Conservation (phyloP, 495 filamentous ascomycete species). For the Aspergillus diversus region DNA sequence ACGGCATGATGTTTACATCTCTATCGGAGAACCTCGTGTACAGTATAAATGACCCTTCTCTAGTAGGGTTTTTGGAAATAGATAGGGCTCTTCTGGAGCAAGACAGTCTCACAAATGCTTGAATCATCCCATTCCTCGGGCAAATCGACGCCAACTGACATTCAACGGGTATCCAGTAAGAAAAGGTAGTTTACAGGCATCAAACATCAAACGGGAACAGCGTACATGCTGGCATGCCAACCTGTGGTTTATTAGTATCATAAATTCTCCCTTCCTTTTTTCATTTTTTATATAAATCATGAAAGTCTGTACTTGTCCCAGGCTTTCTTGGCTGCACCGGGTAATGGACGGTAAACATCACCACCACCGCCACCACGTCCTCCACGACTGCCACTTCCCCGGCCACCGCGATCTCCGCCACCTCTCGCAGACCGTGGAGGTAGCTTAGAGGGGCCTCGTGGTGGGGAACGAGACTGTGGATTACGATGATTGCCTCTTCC, state of each 20-base stretch:
- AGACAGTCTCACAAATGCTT: no score
- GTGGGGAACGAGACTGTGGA: background rate
- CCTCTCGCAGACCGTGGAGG: conserved; percentile 7
- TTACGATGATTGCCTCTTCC: conserved; percentile 31
- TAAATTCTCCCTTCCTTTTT: background rate
- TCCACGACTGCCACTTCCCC: conserved; percentile 25
- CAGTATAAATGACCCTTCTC: no score
- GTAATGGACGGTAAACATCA: conserved; percentile 39
- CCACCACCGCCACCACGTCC: conserved; percentile 26
- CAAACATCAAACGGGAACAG: background rate
- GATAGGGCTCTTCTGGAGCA: no score
- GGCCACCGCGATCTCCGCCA: conserved; percentile 23
- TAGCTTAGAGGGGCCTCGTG: conserved; percentile 17
- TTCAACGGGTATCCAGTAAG: background rate
- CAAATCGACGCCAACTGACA: no score
- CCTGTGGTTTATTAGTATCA: conserved; percentile 19
- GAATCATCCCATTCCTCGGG: no score
- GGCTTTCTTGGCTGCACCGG: conserved; percentile 38
- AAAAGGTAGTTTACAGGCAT: background rate
- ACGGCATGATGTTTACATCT: no score
- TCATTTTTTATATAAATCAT: conserved; percentile 8
- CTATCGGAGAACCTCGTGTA: no score
- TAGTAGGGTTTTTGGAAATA: no score
- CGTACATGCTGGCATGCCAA: background rate
- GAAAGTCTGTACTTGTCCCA: conserved; percentile 40